Evolutionary conservation across 78 protist species (phyloP), one percentile per base, ranked within the genome.

Genomic region (Guillardia theta): DNA sequence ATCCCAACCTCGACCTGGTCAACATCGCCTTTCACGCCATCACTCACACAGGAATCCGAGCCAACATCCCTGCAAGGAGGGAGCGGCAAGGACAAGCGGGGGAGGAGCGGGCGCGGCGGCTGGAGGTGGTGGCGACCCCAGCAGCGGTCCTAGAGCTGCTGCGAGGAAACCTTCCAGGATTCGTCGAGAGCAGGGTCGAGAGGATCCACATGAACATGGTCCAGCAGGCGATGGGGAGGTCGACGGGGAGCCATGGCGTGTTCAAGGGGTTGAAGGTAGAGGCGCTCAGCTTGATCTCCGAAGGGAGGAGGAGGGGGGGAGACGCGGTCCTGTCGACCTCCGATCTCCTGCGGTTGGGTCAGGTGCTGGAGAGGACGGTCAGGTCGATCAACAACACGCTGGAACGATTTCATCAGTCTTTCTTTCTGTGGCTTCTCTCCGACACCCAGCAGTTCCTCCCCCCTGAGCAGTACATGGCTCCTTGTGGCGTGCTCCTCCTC

Each of bases 371-470:
- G 6, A 24, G 41, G 41, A 33, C 36, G 83, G 83, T 18, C 10
- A 1, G 83, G 41, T 12, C 12, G 4, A 43, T 70, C 10, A 33
- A 24, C 45, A 70, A 70, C 41, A 24, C 36, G 36, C 83, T 70
- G 46, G 83, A 70, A 43, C 83, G 83, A 36, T 70, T 70, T 43
- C 83, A 70, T 43, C 83, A 70, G 83, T 70, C 83, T 15, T 70
- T 70, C 83, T 70, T 70, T 43, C 22, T 70, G 46, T 70, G 83
- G 83, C 45, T 70, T 24, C 83, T 24, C 83, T 36, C 41, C n/a
- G 83, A 70, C 83, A 33, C 0, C 33, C 33, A 22, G n/a, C 83
- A 18, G 46, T 70, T 22, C 83, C 36, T 70, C 36, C 83, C 83
- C 12, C 36, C 22, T 2, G 83, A 70, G 41, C 27, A 70, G 83